Evolutionary conservation across 805 yeast genomes (phyloP), one percentile per base, ranked within the genome.

Genomic region (Candida golubevii): DNA sequence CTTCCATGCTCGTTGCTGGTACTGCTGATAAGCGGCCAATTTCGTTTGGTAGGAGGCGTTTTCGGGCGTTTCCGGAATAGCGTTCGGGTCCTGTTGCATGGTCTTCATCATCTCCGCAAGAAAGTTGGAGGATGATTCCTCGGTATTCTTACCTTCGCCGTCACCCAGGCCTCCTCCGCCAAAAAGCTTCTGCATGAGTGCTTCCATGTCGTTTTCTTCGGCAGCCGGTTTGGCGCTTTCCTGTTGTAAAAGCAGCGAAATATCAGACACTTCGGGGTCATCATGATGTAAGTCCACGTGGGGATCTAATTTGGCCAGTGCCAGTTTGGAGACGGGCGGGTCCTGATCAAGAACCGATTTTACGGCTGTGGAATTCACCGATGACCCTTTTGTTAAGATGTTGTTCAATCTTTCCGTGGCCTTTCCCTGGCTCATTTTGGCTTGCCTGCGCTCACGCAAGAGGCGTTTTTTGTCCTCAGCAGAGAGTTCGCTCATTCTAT

Each of bases 401-500:
- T 75, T 73, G 49, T 74, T 78, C 54, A 83, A 61, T 48, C 88
- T 65, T 15, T 69, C 69, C 4, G 77, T 56, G 15, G 81, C 83
- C 37, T 74, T 75, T 4, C 83, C 82, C 49, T 72, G 70, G 40
- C 69, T 63, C 69, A 82, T 72, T 58, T 80, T 82, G 49, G 84
- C 82, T 36, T 78, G 82, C 57, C 88, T 72, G 57, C 85, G 73
- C 56, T 83, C 86, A 46, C 86, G 71, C 36, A 82, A 61, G 18
- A 80, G 53, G 42, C 69, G 68, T 55, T 80, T 76, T 62, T 75
- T 80, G 51, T 82, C 87, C 34, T 79, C 81, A 7, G 78, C 82
- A 30, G 72, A 62, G 27, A 76, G 28, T 31, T 63, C 71, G 40
- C 73, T 61, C 79, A 75, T 74, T 9, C n/a, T 6, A 18, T 3